Conservation (phyloP, 2,329 filamentous ascomycete genomes). For the Rutstroemia sp. region DNA sequence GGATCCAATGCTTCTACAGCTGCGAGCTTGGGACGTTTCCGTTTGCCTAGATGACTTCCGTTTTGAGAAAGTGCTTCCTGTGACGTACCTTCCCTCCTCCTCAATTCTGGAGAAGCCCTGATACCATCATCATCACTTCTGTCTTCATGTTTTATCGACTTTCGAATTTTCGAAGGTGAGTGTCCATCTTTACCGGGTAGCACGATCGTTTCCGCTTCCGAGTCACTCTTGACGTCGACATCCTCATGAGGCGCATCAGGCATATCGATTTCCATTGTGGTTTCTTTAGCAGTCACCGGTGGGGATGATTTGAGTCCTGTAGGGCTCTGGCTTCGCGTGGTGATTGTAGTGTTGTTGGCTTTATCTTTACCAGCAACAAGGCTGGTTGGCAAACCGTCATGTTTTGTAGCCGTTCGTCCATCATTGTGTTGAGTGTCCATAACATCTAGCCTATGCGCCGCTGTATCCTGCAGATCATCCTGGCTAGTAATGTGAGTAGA, state of each 20-base stretch:
- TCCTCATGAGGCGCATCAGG: slow-evolving; percentile 15
- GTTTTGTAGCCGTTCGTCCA: slow-evolving; percentile 18
- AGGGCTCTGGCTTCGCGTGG: slow-evolving; percentile 19
- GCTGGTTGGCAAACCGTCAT: slow-evolving; percentile 16
- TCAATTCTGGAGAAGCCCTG: slow-evolving; percentile 15
- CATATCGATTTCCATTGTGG: slow-evolving; percentile 18
- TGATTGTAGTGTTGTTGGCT: slow-evolving; percentile 13
- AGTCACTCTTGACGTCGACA: slow-evolving; percentile 47
- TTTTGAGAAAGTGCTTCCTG: slow-evolving; percentile 21
- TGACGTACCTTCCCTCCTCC: slow-evolving; percentile 1
- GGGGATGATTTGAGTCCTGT: slow-evolving; percentile 28
- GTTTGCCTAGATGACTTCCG: slow-evolving; percentile 34
- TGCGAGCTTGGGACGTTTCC: slow-evolving; percentile 38
- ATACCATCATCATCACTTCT: slow-evolving; percentile 47
- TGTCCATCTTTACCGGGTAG: slow-evolving; percentile 57
- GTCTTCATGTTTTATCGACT: slow-evolving; percentile 56
- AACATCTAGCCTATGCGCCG: slow-evolving; percentile 26
- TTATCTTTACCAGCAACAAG: slow-evolving; percentile 17
- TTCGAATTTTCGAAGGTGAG: slow-evolving; percentile 56
- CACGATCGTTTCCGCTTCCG: slow-evolving; percentile 66
- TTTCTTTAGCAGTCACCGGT: slow-evolving; percentile 16
- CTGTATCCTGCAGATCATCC: slow-evolving; percentile 27
- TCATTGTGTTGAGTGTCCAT: slow-evolving; percentile 27
- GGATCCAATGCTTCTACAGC: background rate
- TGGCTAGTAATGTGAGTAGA: slow-evolving; percentile 24